phyloP scores from a whole-genome alignment of 1,284 basidiomycete genomes.

The Trametes polyzona region DNA sequence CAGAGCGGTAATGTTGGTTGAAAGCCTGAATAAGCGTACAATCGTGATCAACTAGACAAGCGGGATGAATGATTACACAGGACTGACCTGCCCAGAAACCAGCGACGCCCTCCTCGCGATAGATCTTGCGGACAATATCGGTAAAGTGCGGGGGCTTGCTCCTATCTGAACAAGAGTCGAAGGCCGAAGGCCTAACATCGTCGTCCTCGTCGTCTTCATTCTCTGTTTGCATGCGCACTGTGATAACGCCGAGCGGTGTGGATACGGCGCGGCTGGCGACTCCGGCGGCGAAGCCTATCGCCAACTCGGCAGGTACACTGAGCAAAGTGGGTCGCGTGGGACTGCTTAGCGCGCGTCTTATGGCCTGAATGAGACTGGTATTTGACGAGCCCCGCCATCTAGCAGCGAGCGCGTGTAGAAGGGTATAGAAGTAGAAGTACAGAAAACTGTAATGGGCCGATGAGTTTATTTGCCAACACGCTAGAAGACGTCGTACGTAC shows the following conservation, averaged over 20 bases:
- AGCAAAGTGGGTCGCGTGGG: constrained; percentile 26
- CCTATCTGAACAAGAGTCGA: too few relatives aligned
- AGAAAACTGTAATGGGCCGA: constrained; percentile 46
- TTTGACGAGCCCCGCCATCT: constrained; percentile 18
- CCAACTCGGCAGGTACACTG: constrained; percentile 48
- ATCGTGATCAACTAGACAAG: not conserved
- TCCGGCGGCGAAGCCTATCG: constrained; percentile 56
- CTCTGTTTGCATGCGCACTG: constrained; percentile 51
- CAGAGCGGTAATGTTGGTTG: constrained; percentile 51
- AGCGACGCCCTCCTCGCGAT: constrained; percentile 46
- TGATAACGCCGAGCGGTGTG: constrained; percentile 56
- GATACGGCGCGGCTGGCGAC: constrained; percentile 57
- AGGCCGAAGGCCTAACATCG: constrained; percentile 18
- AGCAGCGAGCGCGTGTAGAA: constrained; percentile 35
- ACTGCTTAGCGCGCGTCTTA: constrained; percentile 17
- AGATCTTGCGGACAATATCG: constrained; percentile 45
- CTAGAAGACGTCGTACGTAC: too few relatives aligned
- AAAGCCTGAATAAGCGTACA: constrained; percentile 44
- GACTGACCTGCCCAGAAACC: constrained; percentile 59
- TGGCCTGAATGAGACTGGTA: constrained; percentile 5
- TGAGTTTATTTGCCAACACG: too few relatives aligned
- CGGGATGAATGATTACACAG: not conserved
- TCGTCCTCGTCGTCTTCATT: constrained; percentile 36
- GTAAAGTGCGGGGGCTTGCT: constrained; percentile 8
- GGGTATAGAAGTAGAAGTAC: constrained; percentile 40